phyloP scores from a whole-genome alignment of 2,329 filamentous ascomycete species.

The Ophiostoma perfectum region DNA sequence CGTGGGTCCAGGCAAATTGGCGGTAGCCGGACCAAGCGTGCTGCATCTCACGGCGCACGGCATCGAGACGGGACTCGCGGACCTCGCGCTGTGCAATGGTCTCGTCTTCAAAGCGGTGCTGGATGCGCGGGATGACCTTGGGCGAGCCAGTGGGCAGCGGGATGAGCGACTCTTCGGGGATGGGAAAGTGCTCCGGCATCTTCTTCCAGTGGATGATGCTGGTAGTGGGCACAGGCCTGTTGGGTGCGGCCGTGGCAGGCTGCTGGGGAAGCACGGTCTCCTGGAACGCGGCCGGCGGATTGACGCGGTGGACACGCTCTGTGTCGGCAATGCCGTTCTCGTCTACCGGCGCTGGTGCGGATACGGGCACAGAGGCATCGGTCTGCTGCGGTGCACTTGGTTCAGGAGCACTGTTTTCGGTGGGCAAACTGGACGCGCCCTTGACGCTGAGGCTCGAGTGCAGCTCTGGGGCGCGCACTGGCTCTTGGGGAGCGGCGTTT shows the following conservation, averaged over 20 bases:
- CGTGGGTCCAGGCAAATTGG: constrained; percentile 73
- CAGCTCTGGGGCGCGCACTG: constrained; percentile 30
- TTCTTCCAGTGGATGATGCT: constrained; percentile 64
- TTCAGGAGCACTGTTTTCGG: constrained; percentile 18
- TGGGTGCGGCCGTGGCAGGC: no score
- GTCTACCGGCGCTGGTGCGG: neutral
- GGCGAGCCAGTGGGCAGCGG: constrained; percentile 67
- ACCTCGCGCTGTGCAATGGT: constrained; percentile 52
- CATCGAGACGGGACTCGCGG: constrained; percentile 57
- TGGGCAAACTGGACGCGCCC: constrained; percentile 31
- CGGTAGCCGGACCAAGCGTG: constrained; percentile 81
- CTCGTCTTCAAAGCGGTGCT: constrained; percentile 65
- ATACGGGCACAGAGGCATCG: neutral
- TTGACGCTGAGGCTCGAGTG: constrained; percentile 30
- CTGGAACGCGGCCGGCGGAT: constrained; percentile 11
- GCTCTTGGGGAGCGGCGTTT: constrained; percentile 17
- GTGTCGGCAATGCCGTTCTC: constrained; percentile 5
- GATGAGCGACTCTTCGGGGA: constrained; percentile 65
- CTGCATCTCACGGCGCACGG: constrained; percentile 68
- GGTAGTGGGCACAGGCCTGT: constrained; percentile 22
- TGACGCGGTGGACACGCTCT: constrained; percentile 23
- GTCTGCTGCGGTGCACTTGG: neutral
- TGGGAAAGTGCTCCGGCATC: constrained; percentile 69
- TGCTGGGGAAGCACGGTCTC: constrained; percentile 11
- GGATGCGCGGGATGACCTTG: constrained; percentile 68